Base-by-base conservation (phyloP, 2,329 filamentous ascomycete genomes). In the Colletotrichum endophyticum region DNA sequence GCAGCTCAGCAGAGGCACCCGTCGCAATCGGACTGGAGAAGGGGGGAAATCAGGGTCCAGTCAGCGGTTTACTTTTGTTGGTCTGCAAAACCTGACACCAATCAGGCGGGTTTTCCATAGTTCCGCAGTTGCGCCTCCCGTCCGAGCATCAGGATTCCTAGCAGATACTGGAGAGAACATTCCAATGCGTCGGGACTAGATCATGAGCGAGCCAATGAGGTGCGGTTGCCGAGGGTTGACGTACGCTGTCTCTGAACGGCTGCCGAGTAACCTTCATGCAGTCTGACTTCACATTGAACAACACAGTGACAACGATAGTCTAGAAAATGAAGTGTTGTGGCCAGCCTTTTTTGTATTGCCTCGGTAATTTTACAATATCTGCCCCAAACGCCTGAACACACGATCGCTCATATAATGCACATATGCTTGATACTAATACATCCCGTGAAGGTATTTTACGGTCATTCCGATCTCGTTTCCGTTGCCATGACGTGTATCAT, bases 1-100 rank as follows among this genome's bases (percentile, higher is more conserved):
- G 62, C 19, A 72, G 63, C 56, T 30, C n/a, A 64, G 44, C 25
- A 25, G 34, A 73, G 49, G 67, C 25, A 11, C n/a, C 28, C 34
- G 70, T 73, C 49, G 34, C 34, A 69, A 11, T 66, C 57, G 73
- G 70, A 70, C 59, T 73, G 34, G 70, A 27, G 69, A 63, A 27
- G 36, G 25, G 44, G 56, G 34, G 49, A 64, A 59, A 49, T 39
- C n/a, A n/a, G 34, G 27, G 64, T 49, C 27, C 27, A 16, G 66
- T 15, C 34, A 30, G 57, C 36, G 32, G 30, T 15, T 28, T 49
- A 32, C 19, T 22, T 34, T 39, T 22, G 27, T 57, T 25, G 32
- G 19, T 22, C 22, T 39, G 2, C 8, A n/a, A 22, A 27, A 32
- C 22, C 61, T 39, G 5, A 39, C 12, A 22, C n/a, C n/a, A 49